Base-by-base conservation (phyloP, 2,329 filamentous ascomycete genomes). In the Moelleriella libera region DNA sequence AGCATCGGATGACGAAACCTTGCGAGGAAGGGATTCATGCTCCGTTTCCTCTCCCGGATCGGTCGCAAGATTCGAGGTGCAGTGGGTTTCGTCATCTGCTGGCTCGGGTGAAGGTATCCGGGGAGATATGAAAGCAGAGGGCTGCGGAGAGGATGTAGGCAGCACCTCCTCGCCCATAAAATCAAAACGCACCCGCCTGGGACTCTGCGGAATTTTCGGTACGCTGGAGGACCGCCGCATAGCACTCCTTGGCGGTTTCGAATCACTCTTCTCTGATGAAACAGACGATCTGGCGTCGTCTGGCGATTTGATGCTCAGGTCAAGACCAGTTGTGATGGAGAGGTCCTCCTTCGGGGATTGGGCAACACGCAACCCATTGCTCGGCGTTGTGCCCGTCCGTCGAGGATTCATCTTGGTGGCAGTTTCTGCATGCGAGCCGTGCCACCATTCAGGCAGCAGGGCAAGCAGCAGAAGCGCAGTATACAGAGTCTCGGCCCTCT, bases 111-210 rank as follows among this genome's bases (percentile, higher is more conserved):
- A 60, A 28, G 55, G 45, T 46, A 59, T 51, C 48, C 56, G 54
- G 6, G 56, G 57, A 41, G 54, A 51, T 46, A 61, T 54, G 56
- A 61, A 54, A 50, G 64, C 59, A 48, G 63, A 54, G 48, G 59
- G 52, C 51, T 69, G 67, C 44, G 77, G 78, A 28, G 76, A 79
- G 30, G 71, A 65, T 43, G 77, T 80, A 21, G 78, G 76, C 49
- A 80, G 63, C 37, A 83, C 75, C 55, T 82, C 76, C 52, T 71
- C 65, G 47, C 77, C 78, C 57, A 71, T 70, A 43, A 82, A 72
- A 39, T 79, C 72, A 52, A 82, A 82, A 44, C 79, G 76, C 48
- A 82, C 79, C 50, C 76, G 70, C 31, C 78, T 71, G n/a, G 75
- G 76, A 55, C 76, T 79, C 42, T 68, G 66, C 5, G 62, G 64